Evolutionary conservation across 176 grass and related monocot species (phyloP), one percentile per base, ranked within the genome.

Genomic region (Luzula sylvatica): DNA sequence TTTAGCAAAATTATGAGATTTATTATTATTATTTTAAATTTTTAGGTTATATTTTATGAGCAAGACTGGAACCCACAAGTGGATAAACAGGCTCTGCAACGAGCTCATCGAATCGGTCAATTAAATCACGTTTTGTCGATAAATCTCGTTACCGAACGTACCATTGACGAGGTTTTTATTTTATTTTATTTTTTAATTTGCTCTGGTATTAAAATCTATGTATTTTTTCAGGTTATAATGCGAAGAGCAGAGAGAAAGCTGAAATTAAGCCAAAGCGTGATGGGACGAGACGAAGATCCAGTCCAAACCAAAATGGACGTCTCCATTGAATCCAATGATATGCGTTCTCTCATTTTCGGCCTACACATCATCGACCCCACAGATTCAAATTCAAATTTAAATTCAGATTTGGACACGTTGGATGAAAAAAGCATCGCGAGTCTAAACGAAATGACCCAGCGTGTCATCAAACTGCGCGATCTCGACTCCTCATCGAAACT

Each of bases 1-100:
- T 32, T 32, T 4, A 32, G 29, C 5, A 57, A 14, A 27, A 57
- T 28, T 12, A 16, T 29, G 7, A 15, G 53, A 8, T n/a, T 14
- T 30, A 35, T 19, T 16, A 17, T 61, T 43, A 18, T 43, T 26
- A 17, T 26, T 42, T 20, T 3, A 3, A 32, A 42, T 14, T 61
- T 61, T 55, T 55, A 95, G 89, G 89, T 88, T 61, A 85, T 95
- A 50, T 95, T 95, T 66, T 95, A 95, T 75, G 89, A 95, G 46
- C 89, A 95, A 85, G 89, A 95, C 60, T 95, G 89, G 89, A 95
- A 95, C 72, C 89, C 89, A 53, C 89, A 88, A 78, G 89, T 59
- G 23, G 83, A 95, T 38, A 95, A 95, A 66, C 89, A 95, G 70
- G 83, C 89, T 15, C 81, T 95, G 68, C 89, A 95, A 65, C 83